These are phyloP conservation scores for Spizellomyces punctatus DNA, from an alignment of 192 early-diverging fungal genomes.

Conservation along the genomic window DNA sequence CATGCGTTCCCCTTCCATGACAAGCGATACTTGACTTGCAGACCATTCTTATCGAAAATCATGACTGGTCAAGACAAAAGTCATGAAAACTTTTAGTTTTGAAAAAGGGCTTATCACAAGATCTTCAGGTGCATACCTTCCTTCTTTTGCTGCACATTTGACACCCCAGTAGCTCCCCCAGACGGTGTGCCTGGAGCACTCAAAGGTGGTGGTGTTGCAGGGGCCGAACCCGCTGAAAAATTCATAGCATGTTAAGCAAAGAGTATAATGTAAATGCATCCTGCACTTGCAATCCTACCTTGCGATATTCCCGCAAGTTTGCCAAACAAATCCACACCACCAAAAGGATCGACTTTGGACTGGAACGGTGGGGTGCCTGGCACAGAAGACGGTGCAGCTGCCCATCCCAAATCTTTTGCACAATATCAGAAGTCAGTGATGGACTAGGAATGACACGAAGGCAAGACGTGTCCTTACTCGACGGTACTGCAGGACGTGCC, in stretches of 20 bases:
- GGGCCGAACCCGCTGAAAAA: no score
- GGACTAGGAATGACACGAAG: no score
- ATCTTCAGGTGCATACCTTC: conserved; percentile 19
- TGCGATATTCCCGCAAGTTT: conserved; percentile 33
- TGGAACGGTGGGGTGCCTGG: conserved; percentile 5
- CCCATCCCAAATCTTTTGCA: no score
- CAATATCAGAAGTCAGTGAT: no score
- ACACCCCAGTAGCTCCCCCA: neutral
- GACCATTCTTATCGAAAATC: conserved; percentile 58
- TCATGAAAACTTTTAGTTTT: neutral
- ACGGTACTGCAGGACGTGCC: no score
- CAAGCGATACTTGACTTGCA: conserved; percentile 51
- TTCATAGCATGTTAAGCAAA: neutral
- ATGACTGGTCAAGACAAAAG: conserved; percentile 10
- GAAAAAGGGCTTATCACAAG: neutral
- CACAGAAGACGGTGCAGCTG: no score
- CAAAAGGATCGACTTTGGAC: conserved; percentile 26
- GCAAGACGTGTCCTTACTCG: no score
- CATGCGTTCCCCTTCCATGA: conserved; percentile 32
- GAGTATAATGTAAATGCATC: neutral
- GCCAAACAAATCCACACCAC: conserved; percentile 29
- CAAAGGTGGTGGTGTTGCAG: neutral
- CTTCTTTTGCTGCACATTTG: conserved; percentile 15
- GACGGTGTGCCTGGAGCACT: conserved; percentile 18
- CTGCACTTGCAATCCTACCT: conserved; percentile 11